Evolutionary conservation across 768 basidiomycete genomes (phyloP), one percentile per base, ranked within the genome.

Genomic region (Tulasnella sp.): DNA sequence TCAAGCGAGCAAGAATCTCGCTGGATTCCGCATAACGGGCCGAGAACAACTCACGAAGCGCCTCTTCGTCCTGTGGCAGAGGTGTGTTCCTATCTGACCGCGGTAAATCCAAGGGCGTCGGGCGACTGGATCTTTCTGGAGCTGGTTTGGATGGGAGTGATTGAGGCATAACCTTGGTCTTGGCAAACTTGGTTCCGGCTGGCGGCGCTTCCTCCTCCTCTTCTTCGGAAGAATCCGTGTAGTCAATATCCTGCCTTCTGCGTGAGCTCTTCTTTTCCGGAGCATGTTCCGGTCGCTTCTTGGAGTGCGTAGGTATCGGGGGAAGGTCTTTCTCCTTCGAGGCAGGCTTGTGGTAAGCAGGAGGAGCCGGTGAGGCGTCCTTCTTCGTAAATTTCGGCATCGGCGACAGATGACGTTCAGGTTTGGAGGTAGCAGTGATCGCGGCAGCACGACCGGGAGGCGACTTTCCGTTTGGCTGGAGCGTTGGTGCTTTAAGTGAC

Each of bases 201-300:
- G 30, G 38, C 27, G 48, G 27, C 43, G 45, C 32, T 8, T 49
- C 58, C 50, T 59, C 58, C 34, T 59, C 58, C 29, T 50, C 58
- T 19, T 56, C 53, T 17, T 8, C 51, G 4, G 51, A 52, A 19
- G 51, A 30, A 19, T 52, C 51, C 19, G 51, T 52, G 27, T 52
- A 52, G 24, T 52, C 51, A 9, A 23, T n/a, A 52, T 26, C 51
- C 4, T 32, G 17, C n/a, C 47, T 5, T 48, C 47, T 48, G 27
- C 21, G 27, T 7, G 34, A 38, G 34, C 34, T 15, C 34, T 19
- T 21, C 26, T 48, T 19, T n/a, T 27, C 51, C 27, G 26, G n/a
- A 8, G 27, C 51, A 27, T 52, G 23, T 5, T 21, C 23, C 30
- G n/a, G 7, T 23, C 51, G 24, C 34, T 34, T 52, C 34, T 19